Base-by-base conservation (phyloP, 2,329 filamentous ascomycete genomes). In the Talaromyces sp. region DNA sequence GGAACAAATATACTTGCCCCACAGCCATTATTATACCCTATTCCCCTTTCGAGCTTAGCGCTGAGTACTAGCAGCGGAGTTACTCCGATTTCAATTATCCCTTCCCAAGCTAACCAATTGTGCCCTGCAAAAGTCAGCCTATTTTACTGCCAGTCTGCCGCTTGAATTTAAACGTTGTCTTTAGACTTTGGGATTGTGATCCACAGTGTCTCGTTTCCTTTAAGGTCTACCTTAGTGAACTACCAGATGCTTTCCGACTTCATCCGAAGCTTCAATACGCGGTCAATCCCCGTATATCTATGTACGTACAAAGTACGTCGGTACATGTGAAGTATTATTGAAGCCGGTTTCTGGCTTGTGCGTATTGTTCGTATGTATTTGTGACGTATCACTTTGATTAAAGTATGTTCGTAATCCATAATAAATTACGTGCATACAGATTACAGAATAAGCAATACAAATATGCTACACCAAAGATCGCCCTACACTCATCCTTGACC, bases 201-300 rank as follows among this genome's bases (percentile, higher is more conserved):
- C 50, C 50, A 54, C 50, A n/a, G n/a, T 37, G 31, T 54, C 31
- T 56, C 31, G n/a, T 35, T 37, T 15, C 52, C 6, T 37, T 11
- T 15, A 35, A 54, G 37, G 52, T 56, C 52, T 54, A 54, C 31
- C 17, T 22, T 10, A 47, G 43, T 13, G 4, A 10, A 15, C 25
- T 31, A 15, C 52, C n/a, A 56, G 22, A 37, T 22, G 31, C 52
- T 39, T 56, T 56, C 52, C 52, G 52, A 56, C 52, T 56, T 56
- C 33, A 56, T 56, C 52, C 52, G 52, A 56, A 25, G 11, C 19
- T 37, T 15, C 10, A 52, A 31, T 52, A 52, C 49, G n/a, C 49
- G 49, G 49, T 52, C 27, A 52, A 33, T n/a, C 47, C 47, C 47
- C 47, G 31, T 27, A 13, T 47, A 27, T 22, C 22, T 31, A 31